Percentiles rank a stretch among this genome's conserved stretches.
phyloP scores from a whole-genome alignment of 768 basidiomycete genomes.

The Leccinum rimulosum region DNA sequence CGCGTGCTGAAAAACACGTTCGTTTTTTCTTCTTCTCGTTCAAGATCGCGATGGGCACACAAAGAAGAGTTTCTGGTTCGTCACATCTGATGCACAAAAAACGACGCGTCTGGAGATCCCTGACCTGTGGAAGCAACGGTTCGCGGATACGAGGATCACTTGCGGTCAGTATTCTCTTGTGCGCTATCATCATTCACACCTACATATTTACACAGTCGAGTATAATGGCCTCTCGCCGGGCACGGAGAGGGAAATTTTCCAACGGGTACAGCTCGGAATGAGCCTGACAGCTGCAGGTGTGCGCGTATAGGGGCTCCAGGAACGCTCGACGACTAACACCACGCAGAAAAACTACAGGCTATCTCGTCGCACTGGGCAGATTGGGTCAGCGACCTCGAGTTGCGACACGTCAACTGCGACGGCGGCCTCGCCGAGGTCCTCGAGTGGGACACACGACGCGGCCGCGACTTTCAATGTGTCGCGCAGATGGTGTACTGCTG shows the following conservation, averaged over 20 bases:
- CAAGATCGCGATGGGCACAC: slow-evolving; percentile 56
- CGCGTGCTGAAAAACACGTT: slow-evolving; percentile 7
- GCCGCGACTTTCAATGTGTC: slow-evolving; percentile 74
- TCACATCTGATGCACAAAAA: slow-evolving; percentile 45
- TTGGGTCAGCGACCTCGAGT: slow-evolving; percentile 62
- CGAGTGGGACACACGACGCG: slow-evolving; percentile 64
- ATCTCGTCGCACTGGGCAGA: slow-evolving; percentile 67
- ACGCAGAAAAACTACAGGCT: slow-evolving; percentile 74
- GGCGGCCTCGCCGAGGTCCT: slow-evolving; percentile 57
- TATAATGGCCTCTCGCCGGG: slow-evolving; percentile 54
- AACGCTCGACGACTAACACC: not conserved
- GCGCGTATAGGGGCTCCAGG: not conserved
- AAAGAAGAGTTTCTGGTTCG: slow-evolving; percentile 65
- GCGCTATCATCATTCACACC: not conserved
- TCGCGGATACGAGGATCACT: slow-evolving; percentile 57
- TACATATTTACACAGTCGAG: slow-evolving; percentile 49
- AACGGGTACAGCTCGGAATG: slow-evolving; percentile 80
- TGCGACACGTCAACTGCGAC: slow-evolving; percentile 53
- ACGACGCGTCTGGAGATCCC: slow-evolving; percentile 51
- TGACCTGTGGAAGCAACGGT: slow-evolving; percentile 46
- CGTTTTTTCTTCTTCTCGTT: slow-evolving; percentile 3
- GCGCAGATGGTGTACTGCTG: slow-evolving; percentile 70
- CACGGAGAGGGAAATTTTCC: slow-evolving; percentile 76
- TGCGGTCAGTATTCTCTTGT: slow-evolving; percentile 48
- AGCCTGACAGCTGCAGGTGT: slow-evolving; percentile 69